These are phyloP conservation scores for Scutellaria galericulata DNA, from an alignment of 257 asterid species.

Conservation along the genomic window DNA sequence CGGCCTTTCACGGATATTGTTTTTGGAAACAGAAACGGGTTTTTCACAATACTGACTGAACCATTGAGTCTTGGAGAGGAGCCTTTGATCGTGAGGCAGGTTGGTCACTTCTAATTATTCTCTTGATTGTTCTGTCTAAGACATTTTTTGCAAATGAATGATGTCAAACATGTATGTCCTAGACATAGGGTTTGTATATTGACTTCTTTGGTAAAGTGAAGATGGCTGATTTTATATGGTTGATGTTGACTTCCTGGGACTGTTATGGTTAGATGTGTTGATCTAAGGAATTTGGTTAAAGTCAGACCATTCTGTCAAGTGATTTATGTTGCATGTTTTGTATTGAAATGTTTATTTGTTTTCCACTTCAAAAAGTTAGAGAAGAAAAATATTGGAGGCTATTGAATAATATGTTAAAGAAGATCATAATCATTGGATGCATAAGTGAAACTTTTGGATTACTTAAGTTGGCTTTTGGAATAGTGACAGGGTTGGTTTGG, in stretches of 20 bases:
- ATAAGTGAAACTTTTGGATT: neutral
- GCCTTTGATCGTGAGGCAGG: constrained; percentile 87
- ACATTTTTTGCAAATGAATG: neutral
- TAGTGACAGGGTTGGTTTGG: constrained; percentile 6
- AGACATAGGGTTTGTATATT: neutral
- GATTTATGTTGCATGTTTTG: neutral
- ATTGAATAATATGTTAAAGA: constrained; percentile 10
- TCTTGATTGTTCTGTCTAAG: constrained; percentile 14
- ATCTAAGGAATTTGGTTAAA: constrained; percentile 16
- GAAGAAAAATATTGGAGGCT: constrained; percentile 8
- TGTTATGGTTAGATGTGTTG: neutral
- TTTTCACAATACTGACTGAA: constrained; percentile 82
- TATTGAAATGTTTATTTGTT: neutral
- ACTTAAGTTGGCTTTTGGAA: constrained; percentile 20
- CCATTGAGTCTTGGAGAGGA: constrained; percentile 82
- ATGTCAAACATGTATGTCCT: neutral
- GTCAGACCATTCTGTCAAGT: neutral
- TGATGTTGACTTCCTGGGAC: neutral
- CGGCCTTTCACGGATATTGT: constrained; percentile 93
- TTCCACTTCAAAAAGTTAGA: neutral
- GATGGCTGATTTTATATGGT: neutral
- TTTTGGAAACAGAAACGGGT: constrained; percentile 86
- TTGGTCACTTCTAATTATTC: constrained; percentile 41
- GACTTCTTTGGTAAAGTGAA: neutral
- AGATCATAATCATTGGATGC: neutral